Evolutionary conservation across 1,139 yeast genomes (phyloP).

Genomic region (Suhomyces guaymorum): DNA sequence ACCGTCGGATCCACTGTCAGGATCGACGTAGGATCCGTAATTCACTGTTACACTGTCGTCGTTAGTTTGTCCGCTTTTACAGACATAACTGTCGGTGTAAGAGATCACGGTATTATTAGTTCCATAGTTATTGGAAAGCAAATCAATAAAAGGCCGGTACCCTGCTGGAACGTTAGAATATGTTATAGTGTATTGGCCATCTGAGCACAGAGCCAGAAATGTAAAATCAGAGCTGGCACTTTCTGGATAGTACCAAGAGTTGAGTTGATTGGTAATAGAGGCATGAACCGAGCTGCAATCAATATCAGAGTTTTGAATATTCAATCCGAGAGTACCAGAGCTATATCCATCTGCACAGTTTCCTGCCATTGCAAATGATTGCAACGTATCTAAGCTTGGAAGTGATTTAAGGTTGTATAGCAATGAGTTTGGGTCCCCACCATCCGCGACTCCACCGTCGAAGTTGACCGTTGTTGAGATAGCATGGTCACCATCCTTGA

Average conservation of each 20-base stretch:
- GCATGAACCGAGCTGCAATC: not conserved
- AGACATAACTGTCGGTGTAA: not conserved
- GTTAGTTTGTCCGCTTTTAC: not conserved
- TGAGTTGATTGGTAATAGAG: not conserved
- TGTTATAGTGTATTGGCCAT: not conserved
- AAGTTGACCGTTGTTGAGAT: constrained; percentile 19
- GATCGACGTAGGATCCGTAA: too few species aligned
- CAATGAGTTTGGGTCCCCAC: not conserved
- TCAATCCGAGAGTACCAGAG: not conserved
- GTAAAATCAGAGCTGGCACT: not conserved
- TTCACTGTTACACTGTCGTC: too few species aligned
- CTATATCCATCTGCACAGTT: not conserved
- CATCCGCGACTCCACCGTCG: constrained; percentile 1
- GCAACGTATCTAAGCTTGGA: too few species aligned
- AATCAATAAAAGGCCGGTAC: not conserved
- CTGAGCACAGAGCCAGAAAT: not conserved
- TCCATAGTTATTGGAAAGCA: not conserved
- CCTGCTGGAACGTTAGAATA: not conserved
- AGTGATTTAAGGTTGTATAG: not conserved
- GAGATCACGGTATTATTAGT: not conserved
- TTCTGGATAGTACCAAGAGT: not conserved
- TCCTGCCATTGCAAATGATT: too few species aligned
- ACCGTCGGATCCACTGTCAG: not conserved
- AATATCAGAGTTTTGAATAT: not conserved
- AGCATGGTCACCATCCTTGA: constrained; percentile 26